These are phyloP conservation scores for Microdochium nivale DNA, from an alignment of 2,329 filamentous ascomycete species.

Conservation along the genomic window DNA sequence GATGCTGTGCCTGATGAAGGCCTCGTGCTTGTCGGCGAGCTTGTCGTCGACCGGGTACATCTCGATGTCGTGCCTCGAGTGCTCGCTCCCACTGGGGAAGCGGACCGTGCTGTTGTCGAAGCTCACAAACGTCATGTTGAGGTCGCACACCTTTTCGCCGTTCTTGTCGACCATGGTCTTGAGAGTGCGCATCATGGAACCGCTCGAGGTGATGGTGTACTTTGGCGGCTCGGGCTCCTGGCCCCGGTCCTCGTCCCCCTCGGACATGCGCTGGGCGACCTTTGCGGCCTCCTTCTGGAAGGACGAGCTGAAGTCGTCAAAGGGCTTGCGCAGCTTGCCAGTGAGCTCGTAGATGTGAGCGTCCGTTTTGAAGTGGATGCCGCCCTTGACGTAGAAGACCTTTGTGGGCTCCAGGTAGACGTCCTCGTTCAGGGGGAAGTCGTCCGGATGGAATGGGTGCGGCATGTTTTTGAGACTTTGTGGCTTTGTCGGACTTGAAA, in stretches of 20 bases:
- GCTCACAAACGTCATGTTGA: constrained; percentile 25
- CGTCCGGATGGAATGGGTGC: constrained; percentile 22
- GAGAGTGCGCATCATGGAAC: constrained; percentile 26
- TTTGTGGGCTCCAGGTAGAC: constrained; percentile 14
- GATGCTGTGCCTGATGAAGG: constrained; percentile 20
- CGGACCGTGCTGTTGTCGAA: constrained; percentile 18
- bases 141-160: constrained; percentile 18
- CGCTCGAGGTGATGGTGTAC: constrained; percentile 18
- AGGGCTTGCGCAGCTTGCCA: constrained; percentile 12
- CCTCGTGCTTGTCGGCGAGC: constrained; percentile 19
- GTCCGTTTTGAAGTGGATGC: constrained; percentile 23
- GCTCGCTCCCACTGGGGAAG: constrained; percentile 17
- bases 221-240: constrained; percentile 3
- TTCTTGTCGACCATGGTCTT: constrained; percentile 17
- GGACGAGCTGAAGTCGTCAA: constrained; percentile 18
- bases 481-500: too few species aligned
- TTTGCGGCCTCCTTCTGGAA: constrained; percentile 15
- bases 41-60: constrained; percentile 18
- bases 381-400: constrained; percentile 19
- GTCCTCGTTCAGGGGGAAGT: constrained; percentile 22
- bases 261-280: constrained; percentile 8
- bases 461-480: constrained; percentile 10
- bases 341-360: constrained; percentile 19
- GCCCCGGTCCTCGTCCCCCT: constrained; percentile 7
- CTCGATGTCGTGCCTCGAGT: constrained; percentile 22